phyloP scores from a whole-genome alignment of 495 filamentous ascomycete genomes.

The Pseudevernia furfuracea region DNA sequence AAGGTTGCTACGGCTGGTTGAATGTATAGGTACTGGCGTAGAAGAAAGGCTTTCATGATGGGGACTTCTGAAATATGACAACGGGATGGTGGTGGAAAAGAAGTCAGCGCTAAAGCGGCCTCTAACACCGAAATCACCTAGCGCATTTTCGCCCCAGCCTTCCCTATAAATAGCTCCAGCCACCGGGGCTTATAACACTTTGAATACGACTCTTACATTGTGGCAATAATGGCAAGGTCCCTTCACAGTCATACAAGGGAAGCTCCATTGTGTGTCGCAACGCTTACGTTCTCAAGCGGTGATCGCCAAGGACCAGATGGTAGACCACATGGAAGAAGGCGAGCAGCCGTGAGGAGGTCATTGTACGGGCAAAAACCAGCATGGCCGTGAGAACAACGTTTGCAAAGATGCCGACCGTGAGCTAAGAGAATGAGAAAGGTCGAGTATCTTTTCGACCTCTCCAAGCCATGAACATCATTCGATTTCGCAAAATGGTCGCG shows the following conservation, averaged over 20 bases:
- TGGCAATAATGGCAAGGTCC: background rate
- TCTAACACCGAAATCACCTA: background rate
- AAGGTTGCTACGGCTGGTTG: background rate
- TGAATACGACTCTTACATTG: background rate
- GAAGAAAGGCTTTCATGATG: background rate
- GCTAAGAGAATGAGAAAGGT: background rate
- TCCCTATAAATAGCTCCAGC: background rate
- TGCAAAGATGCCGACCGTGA: background rate
- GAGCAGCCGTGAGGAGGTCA: background rate
- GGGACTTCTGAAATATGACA: too few relatives aligned
- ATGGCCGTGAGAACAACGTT: background rate
- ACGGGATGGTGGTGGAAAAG: too few relatives aligned
- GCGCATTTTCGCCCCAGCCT: background rate
- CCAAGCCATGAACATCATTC: too few relatives aligned
- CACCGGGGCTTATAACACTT: background rate
- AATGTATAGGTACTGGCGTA: background rate
- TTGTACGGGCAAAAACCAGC: background rate
- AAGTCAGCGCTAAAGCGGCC: too few relatives aligned
- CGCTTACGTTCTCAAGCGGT: background rate
- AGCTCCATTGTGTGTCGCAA: background rate
- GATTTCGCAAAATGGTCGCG: too few relatives aligned
- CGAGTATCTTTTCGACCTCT: too few relatives aligned
- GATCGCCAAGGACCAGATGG: background rate
- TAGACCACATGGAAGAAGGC: background rate
- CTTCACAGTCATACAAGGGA: background rate